phyloP scores from a whole-genome alignment of 495 filamentous ascomycete genomes.

The Lasiosphaeriaceae sp. region DNA sequence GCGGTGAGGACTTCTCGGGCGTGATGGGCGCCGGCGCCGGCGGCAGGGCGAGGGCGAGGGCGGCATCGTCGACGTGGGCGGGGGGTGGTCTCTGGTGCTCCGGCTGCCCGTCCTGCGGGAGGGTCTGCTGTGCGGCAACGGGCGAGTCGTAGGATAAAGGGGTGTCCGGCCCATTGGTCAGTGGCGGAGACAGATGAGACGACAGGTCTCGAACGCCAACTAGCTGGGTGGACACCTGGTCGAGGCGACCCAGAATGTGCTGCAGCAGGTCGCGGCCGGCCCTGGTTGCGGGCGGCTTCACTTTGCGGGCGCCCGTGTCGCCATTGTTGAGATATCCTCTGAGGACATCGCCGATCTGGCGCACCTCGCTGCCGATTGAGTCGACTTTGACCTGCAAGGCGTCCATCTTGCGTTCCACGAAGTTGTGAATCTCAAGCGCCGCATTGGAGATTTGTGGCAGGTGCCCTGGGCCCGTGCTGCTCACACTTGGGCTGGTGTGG shows the following conservation, averaged over 20 bases:
- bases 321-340: constrained; percentile 21
- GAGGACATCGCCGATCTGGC: constrained; percentile 20
- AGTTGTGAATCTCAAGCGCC: constrained; percentile 9
- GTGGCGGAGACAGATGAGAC: constrained; percentile 8
- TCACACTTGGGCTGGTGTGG: neutral
- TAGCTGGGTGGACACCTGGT: constrained; percentile 15
- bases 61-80: neutral
- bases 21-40: too few relatives aligned
- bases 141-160: constrained; percentile 15
- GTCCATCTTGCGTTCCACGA: constrained; percentile 27
- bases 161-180: constrained; percentile 14
- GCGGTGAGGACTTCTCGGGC: too few relatives aligned
- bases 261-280: constrained; percentile 22
- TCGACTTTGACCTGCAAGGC: constrained; percentile 22
- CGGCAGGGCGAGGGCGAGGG: too few relatives aligned
- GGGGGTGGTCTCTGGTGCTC: neutral
- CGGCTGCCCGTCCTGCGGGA: neutral
- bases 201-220: constrained; percentile 7
- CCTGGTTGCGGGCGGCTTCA: constrained; percentile 26
- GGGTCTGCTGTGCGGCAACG: neutral
- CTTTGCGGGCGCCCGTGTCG: constrained; percentile 15
- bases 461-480: constrained; percentile 6
- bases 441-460: constrained; percentile 11
- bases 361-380: constrained; percentile 22
- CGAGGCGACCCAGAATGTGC: constrained; percentile 21